Conservation (phyloP, 176 grass and related monocot species). For the Aegilops sharonensis region DNA sequence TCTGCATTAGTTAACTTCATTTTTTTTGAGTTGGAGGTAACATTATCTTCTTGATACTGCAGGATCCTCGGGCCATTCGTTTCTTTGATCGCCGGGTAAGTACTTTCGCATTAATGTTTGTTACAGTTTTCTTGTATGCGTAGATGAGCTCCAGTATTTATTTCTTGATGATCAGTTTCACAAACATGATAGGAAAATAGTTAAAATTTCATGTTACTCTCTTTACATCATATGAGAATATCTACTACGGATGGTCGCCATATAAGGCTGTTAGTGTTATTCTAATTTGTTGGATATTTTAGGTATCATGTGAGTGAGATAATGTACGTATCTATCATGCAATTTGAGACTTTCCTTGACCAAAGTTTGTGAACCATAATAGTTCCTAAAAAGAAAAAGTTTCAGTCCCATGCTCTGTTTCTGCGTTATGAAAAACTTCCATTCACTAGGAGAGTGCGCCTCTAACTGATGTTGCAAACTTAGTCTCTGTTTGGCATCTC, state of each 20-base stretch:
- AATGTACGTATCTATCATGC: neutral
- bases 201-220: neutral
- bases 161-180: neutral
- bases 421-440: neutral
- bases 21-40: neutral
- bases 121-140: neutral
- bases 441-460: neutral
- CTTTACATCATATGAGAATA: neutral
- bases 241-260: neutral
- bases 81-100: constrained; percentile 87
- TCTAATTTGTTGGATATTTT: neutral
- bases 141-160: neutral
- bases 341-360: constrained; percentile 6
- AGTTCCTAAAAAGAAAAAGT: neutral
- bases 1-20: neutral
- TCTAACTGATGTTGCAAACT: neutral
- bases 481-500: constrained; percentile 8
- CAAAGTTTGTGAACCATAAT: neutral
- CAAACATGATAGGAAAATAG: neutral
- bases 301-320: neutral
- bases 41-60: constrained; percentile 1
- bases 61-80: constrained; percentile 78
- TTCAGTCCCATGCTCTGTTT: neutral
- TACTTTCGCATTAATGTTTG: neutral
- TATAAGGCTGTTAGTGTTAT: neutral